A percentile compares a stretch with the other conserved stretches of the same genome.
Evolutionary conservation across 2,329 filamentous ascomycete genomes (phyloP).

Genomic region (Pyrenophora tritici-repentis): DNA sequence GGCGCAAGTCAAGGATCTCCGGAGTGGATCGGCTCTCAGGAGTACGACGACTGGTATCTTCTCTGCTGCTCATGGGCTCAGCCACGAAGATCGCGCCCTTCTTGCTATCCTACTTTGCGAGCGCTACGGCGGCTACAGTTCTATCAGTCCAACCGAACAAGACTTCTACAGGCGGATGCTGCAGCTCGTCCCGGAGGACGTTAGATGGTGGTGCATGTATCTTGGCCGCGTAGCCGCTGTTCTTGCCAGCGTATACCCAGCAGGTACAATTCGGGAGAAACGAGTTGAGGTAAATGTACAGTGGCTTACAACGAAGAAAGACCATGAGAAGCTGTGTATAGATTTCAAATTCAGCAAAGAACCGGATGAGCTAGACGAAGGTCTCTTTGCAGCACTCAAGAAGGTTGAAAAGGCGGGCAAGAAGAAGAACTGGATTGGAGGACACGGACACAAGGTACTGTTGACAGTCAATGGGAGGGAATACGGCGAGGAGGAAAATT

Average conservation of each 20-base stretch:
- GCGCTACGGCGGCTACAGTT: conserved; percentile 67
- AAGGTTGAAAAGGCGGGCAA: conserved; percentile 46
- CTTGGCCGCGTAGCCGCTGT: conserved; percentile 64
- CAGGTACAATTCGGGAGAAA: conserved; percentile 56
- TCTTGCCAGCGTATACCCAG: conserved; percentile 65
- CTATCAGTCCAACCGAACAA: conserved; percentile 63
- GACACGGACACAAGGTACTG: conserved; percentile 35
- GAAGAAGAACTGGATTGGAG: conserved; percentile 48
- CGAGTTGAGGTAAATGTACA: conserved; percentile 31
- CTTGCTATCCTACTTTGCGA: conserved; percentile 74
- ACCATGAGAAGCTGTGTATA: conserved; percentile 36
- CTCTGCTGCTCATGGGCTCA: conserved; percentile 71
- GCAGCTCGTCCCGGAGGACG: conserved; percentile 58
- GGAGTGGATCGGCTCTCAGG: conserved; percentile 71
- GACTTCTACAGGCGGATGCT: conserved; percentile 60
- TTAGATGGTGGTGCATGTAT: conserved; percentile 69
- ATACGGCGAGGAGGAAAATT: conserved; percentile 22
- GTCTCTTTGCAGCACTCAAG: conserved; percentile 34
- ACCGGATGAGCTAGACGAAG: conserved; percentile 41
- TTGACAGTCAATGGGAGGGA: conserved; percentile 36
- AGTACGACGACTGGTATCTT: conserved; percentile 71
- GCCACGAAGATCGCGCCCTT: conserved; percentile 71
- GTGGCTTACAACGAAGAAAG: conserved; percentile 37
- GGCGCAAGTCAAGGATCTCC: conserved; percentile 51
- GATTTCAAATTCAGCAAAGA: conserved; percentile 33